phyloP scores from a whole-genome alignment of 805 yeast species.

The Zygosaccharomyces pseudorouxii region DNA sequence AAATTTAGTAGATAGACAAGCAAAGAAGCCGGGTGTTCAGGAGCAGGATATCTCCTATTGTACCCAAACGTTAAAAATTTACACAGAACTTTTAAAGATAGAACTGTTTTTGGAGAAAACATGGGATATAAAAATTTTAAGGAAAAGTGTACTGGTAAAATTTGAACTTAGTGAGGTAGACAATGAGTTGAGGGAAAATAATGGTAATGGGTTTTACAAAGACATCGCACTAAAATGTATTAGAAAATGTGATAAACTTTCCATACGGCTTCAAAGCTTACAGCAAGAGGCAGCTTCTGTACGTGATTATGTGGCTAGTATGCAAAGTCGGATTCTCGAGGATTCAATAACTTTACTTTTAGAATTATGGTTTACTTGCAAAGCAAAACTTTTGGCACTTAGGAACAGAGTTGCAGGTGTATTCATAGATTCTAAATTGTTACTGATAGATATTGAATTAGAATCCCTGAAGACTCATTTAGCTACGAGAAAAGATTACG shows the following conservation, averaged over 20 bases:
- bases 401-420: conserved; percentile 49
- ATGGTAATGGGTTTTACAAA: conserved; percentile 42
- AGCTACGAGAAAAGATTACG: conserved; percentile 9
- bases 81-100: conserved; percentile 27
- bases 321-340: conserved; percentile 41
- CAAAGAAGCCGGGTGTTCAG: conserved; percentile 1
- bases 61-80: conserved; percentile 24
- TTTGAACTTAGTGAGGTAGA: conserved; percentile 18
- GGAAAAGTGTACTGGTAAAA: conserved; percentile 27
- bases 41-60: conserved; percentile 23
- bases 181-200: conserved; percentile 3
- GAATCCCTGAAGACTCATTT: conserved; percentile 38
- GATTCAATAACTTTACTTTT: conserved; percentile 39
- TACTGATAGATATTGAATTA: conserved; percentile 60
- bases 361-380: conserved; percentile 26
- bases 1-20: conserved; percentile 10
- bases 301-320: conserved; percentile 27
- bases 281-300: conserved; percentile 14
- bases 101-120: conserved; percentile 29
- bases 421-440: conserved; percentile 61
- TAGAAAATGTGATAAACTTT: conserved; percentile 41
- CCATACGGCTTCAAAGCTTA: conserved; percentile 18
- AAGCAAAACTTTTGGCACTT: conserved; percentile 13
- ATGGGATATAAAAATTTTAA: conserved; percentile 34
- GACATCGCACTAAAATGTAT: conserved; percentile 53